phyloP scores from a whole-genome alignment of 306 rosid genomes.

The Cucumis hystrix region DNA sequence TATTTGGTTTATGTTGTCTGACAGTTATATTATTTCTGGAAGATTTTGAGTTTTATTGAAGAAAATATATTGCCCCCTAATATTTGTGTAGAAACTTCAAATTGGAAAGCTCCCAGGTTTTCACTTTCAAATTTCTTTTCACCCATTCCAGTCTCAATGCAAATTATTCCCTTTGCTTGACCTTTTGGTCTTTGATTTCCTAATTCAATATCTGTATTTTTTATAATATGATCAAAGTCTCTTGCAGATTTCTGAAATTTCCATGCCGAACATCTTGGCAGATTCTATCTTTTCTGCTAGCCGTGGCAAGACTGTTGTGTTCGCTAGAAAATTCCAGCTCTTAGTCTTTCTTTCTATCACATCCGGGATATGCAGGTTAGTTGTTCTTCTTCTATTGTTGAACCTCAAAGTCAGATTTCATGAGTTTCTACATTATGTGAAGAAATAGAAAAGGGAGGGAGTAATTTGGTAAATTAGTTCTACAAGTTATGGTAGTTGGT shows the following conservation, averaged over 20 bases:
- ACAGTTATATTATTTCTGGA: neutral
- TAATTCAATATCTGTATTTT: neutral
- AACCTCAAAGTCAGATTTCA: neutral
- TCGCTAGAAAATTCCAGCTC: slow-evolving; percentile 33
- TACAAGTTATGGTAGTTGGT: neutral
- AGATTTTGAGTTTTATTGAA: neutral
- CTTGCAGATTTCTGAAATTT: slow-evolving; percentile 60
- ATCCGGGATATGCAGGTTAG: slow-evolving; percentile 69
- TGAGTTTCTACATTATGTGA: neutral
- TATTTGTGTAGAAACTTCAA: neutral
- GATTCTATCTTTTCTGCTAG: slow-evolving; percentile 68
- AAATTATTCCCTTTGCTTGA: neutral
- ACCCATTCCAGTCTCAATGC: too few relatives aligned
- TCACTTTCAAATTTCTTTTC: too few relatives aligned
- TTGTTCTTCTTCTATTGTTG: slow-evolving; percentile 4
- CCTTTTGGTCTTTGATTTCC: slow-evolving; percentile 2
- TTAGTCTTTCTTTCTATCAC: slow-evolving; percentile 40
- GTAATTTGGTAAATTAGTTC: neutral
- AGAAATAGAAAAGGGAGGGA: neutral
- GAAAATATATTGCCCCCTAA: neutral
- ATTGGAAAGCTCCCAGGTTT: neutral
- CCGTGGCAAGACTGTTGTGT: slow-evolving; percentile 33
- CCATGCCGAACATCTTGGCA: slow-evolving; percentile 54
- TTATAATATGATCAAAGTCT: neutral
- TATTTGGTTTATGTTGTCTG: neutral